These are phyloP conservation scores for Zygosaccharomyces pseudorouxii DNA, from an alignment of 805 yeast species.

Conservation along the genomic window DNA sequence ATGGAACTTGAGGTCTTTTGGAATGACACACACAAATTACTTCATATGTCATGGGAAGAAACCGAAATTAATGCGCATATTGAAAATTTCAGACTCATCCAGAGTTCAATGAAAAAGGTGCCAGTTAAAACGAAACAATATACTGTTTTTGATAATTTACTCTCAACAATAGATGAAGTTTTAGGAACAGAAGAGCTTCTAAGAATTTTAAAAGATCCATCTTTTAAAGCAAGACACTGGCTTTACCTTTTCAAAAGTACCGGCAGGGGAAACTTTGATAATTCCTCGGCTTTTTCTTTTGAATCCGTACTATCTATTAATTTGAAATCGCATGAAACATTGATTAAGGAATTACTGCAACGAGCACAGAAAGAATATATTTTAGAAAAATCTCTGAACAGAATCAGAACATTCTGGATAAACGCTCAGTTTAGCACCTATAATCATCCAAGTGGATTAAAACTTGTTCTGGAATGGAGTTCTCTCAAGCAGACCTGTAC, in stretches of 20 bases:
- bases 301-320: conserved; percentile 61
- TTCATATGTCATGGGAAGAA: conserved; percentile 13
- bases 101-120: background rate
- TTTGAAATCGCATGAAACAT: conserved; percentile 41
- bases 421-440: conserved; percentile 47
- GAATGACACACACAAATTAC: conserved; percentile 3
- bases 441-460: conserved; percentile 46
- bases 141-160: conserved; percentile 6
- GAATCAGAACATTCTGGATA: conserved; percentile 56
- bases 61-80: background rate
- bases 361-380: conserved; percentile 71
- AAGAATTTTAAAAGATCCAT: conserved; percentile 48
- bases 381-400: conserved; percentile 51
- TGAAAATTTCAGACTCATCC: background rate
- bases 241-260: conserved; percentile 39
- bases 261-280: conserved; percentile 12
- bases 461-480: conserved; percentile 67
- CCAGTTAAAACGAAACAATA: conserved; percentile 8
- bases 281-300: conserved; percentile 31
- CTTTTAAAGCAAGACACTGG: conserved; percentile 69
- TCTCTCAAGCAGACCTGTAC: conserved; percentile 50
- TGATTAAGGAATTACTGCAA: conserved; percentile 46
- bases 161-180: conserved; percentile 4
- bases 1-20: conserved; percentile 8
- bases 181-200: conserved; percentile 29